Evolutionary conservation across 2,329 filamentous ascomycete genomes (phyloP), one percentile per base, ranked within the genome.

Genomic region (Alternaria viburni): DNA sequence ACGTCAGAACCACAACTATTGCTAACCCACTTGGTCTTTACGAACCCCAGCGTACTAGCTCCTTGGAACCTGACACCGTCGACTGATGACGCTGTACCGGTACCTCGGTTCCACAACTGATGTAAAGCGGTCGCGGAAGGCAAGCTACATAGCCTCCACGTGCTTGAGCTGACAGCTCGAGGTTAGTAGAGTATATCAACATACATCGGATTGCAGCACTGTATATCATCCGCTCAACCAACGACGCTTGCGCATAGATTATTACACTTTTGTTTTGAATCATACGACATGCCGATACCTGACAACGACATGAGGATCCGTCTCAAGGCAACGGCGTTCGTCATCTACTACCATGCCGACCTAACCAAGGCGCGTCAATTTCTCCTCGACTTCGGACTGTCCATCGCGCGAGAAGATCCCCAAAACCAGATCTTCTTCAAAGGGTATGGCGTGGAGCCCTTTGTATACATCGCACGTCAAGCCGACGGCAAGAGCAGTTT

Each of bases 381-480:
- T 28, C 45, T 65, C 6, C 43, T 61, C 7, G 69, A n/a, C n/a
- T n/a, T n/a, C n/a, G n/a, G n/a, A n/a, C n/a, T n/a, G n/a, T n/a
- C n/a, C n/a, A n/a, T n/a, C n/a, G n/a, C n/a, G n/a, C n/a, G n/a
- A n/a, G n/a, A n/a, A n/a, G n/a, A n/a, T n/a, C n/a, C n/a, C n/a
- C n/a, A n/a, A n/a, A n/a, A n/a, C n/a, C n/a, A n/a, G n/a, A n/a
- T 86, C 26, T 89, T 85, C 76, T 88, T 85, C 70, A 82, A 86
- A 23, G 87, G 2, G 36, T 41, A 41, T 41, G 3, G 36, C 36
- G 36, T 41, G 3, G 36, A 41, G 36, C 36, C 3, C n/a, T 3
- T 41, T 3, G 36, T 41, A 41, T 41, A 41, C 36, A 41, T 41
- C 3, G 36, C 36, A 41, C 36, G 36, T 2, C 25, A 25, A n/a